phyloP scores from a whole-genome alignment of 495 filamentous ascomycete genomes.

The Ramalina intermedia region DNA sequence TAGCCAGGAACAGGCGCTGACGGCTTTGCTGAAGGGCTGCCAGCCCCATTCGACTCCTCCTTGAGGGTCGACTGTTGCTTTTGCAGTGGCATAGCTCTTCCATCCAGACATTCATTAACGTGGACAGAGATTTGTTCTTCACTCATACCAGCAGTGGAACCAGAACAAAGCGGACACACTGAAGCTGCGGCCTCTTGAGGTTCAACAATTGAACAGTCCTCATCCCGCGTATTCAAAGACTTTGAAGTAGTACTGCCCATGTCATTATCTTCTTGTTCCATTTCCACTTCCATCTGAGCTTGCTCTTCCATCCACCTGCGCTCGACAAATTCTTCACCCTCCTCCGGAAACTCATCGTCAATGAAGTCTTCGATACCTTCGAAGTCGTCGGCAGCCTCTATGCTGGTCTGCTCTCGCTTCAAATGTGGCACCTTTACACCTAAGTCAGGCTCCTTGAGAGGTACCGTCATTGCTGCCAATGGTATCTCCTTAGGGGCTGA shows the following conservation, averaged over 20 bases:
- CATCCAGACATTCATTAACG: slow-evolving; percentile 89
- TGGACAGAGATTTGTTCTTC: slow-evolving; percentile 49
- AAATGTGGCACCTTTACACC: slow-evolving; percentile 23
- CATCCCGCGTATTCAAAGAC: background rate
- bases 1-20: slow-evolving; percentile 23
- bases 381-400: slow-evolving; percentile 44
- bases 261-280: slow-evolving; percentile 28
- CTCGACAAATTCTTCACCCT: slow-evolving; percentile 50
- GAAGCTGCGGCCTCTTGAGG: slow-evolving; percentile 20
- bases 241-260: background rate
- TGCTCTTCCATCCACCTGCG: slow-evolving; percentile 50
- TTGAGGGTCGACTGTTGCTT: background rate
- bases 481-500: too few relatives aligned
- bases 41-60: slow-evolving; percentile 7
- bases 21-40: slow-evolving; percentile 11
- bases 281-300: slow-evolving; percentile 38
- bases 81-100: slow-evolving; percentile 41
- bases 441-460: too few relatives aligned
- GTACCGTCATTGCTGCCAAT: too few relatives aligned
- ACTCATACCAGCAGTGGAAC: slow-evolving; percentile 40
- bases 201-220: slow-evolving; percentile 11
- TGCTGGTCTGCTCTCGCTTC: slow-evolving; percentile 43
- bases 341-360: slow-evolving; percentile 31
- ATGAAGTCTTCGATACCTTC: slow-evolving; percentile 46
- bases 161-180: slow-evolving; percentile 65